These are phyloP conservation scores for Cladosporium sp. DNA, from an alignment of 2,329 filamentous ascomycete genomes.

Conservation along the genomic window DNA sequence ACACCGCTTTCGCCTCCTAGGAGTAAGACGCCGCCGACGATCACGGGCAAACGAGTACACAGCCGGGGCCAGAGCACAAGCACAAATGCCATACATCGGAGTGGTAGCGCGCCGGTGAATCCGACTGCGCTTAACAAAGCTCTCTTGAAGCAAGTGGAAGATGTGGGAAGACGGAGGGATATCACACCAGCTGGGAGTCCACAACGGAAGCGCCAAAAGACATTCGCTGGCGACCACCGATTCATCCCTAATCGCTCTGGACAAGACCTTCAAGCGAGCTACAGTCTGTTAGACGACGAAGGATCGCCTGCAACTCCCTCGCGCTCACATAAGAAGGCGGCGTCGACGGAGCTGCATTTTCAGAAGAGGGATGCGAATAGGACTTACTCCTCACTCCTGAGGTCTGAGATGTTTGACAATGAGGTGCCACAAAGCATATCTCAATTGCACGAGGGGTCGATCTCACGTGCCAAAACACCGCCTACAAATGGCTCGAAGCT, in stretches of 20 bases:
- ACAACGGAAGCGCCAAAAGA: conserved; percentile 66
- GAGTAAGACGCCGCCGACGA: conserved; percentile 61
- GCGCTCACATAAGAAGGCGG: conserved; percentile 77
- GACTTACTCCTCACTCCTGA: conserved; percentile 83
- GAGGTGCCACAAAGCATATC: conserved; percentile 80
- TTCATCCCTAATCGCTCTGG: conserved; percentile 95
- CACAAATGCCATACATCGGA: conserved; percentile 29
- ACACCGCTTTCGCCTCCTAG: conserved; percentile 56
- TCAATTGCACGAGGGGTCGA: conserved; percentile 59
- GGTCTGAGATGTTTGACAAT: conserved; percentile 88
- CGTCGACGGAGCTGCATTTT: conserved; percentile 88
- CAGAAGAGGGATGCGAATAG: conserved; percentile 94
- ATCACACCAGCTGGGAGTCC: conserved; percentile 66
- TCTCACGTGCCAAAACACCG: conserved; percentile 66
- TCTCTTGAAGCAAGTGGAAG: conserved; percentile 59
- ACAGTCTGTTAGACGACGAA: conserved; percentile 87
- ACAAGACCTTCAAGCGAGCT: conserved; percentile 90
- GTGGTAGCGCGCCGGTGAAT: conserved; percentile 57
- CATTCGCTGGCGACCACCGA: conserved; percentile 64
- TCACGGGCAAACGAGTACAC: conserved; percentile 48
- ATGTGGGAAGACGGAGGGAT: conserved; percentile 56
- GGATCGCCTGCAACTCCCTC: conserved; percentile 90
- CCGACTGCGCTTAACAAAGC: conserved; percentile 60
- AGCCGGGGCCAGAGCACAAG: conserved; percentile 30
- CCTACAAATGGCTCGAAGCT: conserved; percentile 66